Evolutionary conservation across 2,329 filamentous ascomycete genomes (phyloP).

Genomic region (Alternaria angustiovoidea): DNA sequence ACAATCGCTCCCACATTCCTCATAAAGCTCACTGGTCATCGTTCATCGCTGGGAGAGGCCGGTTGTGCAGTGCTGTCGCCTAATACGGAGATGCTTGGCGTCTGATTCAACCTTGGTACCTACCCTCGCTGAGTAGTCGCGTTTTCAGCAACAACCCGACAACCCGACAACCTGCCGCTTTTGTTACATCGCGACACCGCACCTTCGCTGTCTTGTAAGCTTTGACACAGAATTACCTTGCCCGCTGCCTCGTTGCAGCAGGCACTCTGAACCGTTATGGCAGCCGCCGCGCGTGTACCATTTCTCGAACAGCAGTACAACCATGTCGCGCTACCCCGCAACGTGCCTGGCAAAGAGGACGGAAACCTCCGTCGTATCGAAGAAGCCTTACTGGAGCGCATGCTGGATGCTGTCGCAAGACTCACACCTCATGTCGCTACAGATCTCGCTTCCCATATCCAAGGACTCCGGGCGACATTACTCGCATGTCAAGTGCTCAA

Average conservation of each 20-base stretch:
- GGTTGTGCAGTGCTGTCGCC: neutral
- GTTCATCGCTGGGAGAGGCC: conserved; percentile 2
- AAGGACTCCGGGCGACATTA: conserved; percentile 25
- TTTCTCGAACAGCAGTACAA: conserved; percentile 43
- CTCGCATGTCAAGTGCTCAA: conserved; percentile 31
- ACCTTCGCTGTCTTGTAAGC: neutral
- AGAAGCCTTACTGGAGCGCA: conserved; percentile 37
- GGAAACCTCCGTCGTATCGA: conserved; percentile 37
- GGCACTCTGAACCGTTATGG: conserved; percentile 25
- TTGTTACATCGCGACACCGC: neutral
- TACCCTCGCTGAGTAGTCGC: neutral
- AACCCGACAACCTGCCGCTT: neutral
- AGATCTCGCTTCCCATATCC: conserved; percentile 20
- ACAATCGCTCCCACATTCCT: neutral
- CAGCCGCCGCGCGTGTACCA: conserved; percentile 8
- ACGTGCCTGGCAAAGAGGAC: conserved; percentile 50
- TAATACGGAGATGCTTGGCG: conserved; percentile 2
- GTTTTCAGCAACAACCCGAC: neutral
- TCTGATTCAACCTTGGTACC: neutral
- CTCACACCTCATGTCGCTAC: conserved; percentile 22
- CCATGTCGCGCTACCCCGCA: conserved; percentile 51
- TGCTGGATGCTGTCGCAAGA: conserved; percentile 33
- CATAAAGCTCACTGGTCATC: conserved; percentile 8
- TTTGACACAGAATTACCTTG: neutral
- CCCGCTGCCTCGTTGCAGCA: conserved; percentile 12